Evolutionary conservation across 2,329 filamentous ascomycete species (phyloP).

Genomic region (Sporothrix inflata): DNA sequence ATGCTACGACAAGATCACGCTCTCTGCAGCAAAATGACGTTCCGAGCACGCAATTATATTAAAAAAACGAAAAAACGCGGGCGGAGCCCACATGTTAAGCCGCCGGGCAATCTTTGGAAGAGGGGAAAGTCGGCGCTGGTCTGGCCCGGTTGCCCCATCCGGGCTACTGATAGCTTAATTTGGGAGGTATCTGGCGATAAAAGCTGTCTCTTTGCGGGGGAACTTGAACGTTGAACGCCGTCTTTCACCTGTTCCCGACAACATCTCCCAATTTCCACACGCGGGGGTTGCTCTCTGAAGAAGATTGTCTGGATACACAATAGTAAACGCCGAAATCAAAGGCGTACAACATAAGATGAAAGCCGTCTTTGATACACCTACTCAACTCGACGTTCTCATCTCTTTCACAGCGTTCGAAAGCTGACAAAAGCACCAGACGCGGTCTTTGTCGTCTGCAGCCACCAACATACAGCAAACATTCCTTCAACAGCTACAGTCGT

Average conservation of each 20-base stretch:
- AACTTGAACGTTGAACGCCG: background rate
- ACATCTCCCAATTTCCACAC: no score
- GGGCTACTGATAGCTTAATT: background rate
- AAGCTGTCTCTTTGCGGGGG: background rate
- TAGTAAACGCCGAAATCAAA: no score
- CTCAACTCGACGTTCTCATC: no score
- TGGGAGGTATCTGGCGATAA: background rate
- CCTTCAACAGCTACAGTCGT: no score
- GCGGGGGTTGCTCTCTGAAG: no score
- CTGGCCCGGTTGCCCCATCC: background rate
- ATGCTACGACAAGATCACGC: background rate
- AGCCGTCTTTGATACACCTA: no score
- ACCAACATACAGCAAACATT: no score
- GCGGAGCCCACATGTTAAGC: slow-evolving; percentile 3
- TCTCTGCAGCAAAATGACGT: background rate
- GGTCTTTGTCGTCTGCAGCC: no score
- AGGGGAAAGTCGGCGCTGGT: background rate
- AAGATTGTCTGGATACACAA: no score
- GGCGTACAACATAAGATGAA: no score
- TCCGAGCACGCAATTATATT: slow-evolving; percentile 20
- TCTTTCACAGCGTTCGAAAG: no score
- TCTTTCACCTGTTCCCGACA: background rate
- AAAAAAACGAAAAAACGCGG: background rate
- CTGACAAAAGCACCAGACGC: no score
- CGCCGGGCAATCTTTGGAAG: background rate